A percentile compares a stretch with the other conserved stretches of the same genome.
These are phyloP conservation scores for Diophrys appendiculata DNA, from an alignment of 73 alveolate genomes.

Conservation along the genomic window DNA sequence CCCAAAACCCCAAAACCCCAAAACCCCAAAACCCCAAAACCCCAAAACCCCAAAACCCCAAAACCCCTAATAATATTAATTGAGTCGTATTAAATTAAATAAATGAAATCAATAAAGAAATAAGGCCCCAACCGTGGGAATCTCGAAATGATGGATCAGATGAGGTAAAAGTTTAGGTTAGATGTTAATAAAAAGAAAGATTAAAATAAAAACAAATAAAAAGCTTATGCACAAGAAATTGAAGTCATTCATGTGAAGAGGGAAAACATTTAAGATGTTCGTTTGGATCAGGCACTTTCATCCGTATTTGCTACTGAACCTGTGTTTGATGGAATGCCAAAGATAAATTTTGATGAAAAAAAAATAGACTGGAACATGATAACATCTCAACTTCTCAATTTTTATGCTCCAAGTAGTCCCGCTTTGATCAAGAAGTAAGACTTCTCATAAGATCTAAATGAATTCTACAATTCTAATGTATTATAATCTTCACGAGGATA, in stretches of 20 bases:
- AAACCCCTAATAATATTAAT: too few relatives aligned
- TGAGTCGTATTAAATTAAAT: too few relatives aligned
- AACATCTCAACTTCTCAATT: neutral
- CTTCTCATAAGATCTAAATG: too few relatives aligned
- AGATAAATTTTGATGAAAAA: neutral
- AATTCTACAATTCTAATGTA: too few relatives aligned
- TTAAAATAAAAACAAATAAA: neutral
- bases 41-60: too few relatives aligned
- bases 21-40: too few relatives aligned
- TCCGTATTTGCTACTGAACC: neutral
- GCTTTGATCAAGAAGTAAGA: too few relatives aligned
- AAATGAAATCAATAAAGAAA: too few relatives aligned
- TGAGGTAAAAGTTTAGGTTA: neutral
- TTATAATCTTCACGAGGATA: too few relatives aligned
- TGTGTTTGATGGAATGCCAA: slow-evolving; percentile 14
- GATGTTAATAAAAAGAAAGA: neutral
- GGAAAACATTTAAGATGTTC: neutral
- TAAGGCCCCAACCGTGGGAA: too few relatives aligned
- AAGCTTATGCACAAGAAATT: neutral
- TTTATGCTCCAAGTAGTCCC: too few relatives aligned
- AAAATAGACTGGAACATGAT: neutral
- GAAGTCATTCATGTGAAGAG: neutral
- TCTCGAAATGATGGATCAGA: neutral
- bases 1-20: too few relatives aligned
- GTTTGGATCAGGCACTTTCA: slow-evolving; percentile 1